Evolutionary conservation across 495 filamentous ascomycete genomes (phyloP), one percentile per base, ranked within the genome.

Genomic region (Penicillium lividum): DNA sequence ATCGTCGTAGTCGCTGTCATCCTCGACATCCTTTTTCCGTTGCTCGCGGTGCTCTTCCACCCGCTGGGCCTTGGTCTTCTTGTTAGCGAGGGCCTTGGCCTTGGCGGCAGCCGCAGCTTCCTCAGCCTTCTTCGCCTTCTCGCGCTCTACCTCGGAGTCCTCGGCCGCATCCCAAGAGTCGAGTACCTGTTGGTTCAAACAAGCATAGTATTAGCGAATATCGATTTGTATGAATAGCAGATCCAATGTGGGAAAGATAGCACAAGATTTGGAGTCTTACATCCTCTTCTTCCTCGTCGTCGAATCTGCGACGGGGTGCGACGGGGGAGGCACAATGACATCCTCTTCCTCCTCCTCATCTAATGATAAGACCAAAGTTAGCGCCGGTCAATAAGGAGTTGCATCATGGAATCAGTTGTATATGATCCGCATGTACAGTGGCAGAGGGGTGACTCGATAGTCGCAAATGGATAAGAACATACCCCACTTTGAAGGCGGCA

Each of bases 101-200:
- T 93, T 90, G 33, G 89, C 92, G 72, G 93, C 95, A 50, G 92
- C 93, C 71, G 91, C 93, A 59, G 84, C 86, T 66, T 92, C 92
- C 8, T 84, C 91, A 15, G 86, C 91, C 75, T 90, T 90, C 76
- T 89, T 91, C 25, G 84, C 89, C 80, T 97, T 98, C 74, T 97
- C 92, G 61, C 91, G 89, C 78, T 99, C 95, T 52, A 87, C 93
- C 67, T 99, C 95, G 51, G 91, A 95, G 77, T 99, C 95, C 67
- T 97, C 94, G 57, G 90, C 94, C 42, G 91, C 93, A 63, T 97
- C 92, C 95, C 95, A 99, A 22, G 91, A 93, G 46, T 99, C 95
- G 57, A 97, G 83, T 56, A 97, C 91, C 90, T 96, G 58, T 25
- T 51, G 7, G 16, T 55, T 30, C 53, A 58, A 59, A 48, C 54